Evolutionary conservation across 2,329 filamentous ascomycete species (phyloP).

Genomic region (Clonostachys rhizophaga): DNA sequence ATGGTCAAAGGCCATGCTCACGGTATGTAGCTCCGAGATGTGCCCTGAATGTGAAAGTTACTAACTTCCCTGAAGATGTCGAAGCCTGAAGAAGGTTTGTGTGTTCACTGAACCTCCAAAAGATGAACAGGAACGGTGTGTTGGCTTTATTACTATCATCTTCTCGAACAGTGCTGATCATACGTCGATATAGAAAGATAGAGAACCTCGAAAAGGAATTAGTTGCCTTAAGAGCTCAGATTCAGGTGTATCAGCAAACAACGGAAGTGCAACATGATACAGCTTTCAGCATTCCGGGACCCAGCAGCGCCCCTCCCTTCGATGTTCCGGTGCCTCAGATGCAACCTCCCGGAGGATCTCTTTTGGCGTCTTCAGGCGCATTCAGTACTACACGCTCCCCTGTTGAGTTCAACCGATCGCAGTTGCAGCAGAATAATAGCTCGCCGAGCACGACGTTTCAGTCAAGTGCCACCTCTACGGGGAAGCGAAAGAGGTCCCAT

Average conservation of each 20-base stretch:
- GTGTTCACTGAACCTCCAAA: conserved; percentile 12
- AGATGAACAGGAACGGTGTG: conserved; percentile 10
- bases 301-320: no score
- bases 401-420: no score
- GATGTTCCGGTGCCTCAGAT: no score
- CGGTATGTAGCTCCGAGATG: conserved; percentile 5
- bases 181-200: conserved; percentile 6
- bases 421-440: no score
- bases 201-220: conserved; percentile 9
- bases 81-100: conserved; percentile 10
- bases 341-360: no score
- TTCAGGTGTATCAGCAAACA: neutral
- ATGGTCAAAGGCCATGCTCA: conserved; percentile 15
- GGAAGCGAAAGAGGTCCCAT: conserved; percentile 6
- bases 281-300: no score
- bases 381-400: no score
- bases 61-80: conserved; percentile 9
- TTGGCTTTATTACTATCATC: neutral
- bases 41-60: no score
- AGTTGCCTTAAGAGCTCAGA: conserved; percentile 4
- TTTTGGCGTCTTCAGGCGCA: no score
- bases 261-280: no score
- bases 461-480: neutral
- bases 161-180: neutral
- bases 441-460: neutral